Evolutionary conservation across 345 rosid species (phyloP).

Genomic region (Citrus reticulata): DNA sequence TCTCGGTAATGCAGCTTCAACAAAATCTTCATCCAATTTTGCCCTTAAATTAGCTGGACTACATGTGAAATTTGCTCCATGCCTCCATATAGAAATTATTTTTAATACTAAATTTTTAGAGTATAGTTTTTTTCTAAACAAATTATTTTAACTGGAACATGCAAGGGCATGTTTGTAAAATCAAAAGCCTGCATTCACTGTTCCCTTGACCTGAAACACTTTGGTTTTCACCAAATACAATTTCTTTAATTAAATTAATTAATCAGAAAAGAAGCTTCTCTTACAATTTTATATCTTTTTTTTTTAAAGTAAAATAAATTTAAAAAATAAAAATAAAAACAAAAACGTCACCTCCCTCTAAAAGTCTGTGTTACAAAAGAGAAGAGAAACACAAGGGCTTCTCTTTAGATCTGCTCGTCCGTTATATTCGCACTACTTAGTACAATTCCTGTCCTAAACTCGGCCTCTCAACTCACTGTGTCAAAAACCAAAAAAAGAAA

Average conservation of each 20-base stretch:
- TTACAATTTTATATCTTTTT: neutral
- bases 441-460: neutral
- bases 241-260: constrained; percentile 4
- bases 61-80: neutral
- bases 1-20: neutral
- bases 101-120: neutral
- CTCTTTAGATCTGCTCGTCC: constrained; percentile 46
- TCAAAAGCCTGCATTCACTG: constrained; percentile 6
- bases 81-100: neutral
- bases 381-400: neutral
- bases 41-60: neutral
- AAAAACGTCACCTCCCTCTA: constrained; percentile 19
- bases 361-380: constrained; percentile 4
- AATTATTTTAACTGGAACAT: neutral
- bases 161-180: constrained; percentile 19
- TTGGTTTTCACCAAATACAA: neutral
- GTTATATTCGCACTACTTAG: constrained; percentile 6
- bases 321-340: neutral
- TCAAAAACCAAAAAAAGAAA: neutral
- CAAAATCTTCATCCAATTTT: neutral
- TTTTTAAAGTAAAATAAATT: neutral
- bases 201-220: constrained; percentile 16
- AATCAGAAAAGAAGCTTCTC: constrained; percentile 23
- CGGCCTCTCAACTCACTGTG: neutral
- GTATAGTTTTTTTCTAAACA: neutral